These are phyloP conservation scores for Saccharomyces hybrid DNA, from an alignment of 1,139 yeast genomes.

Conservation along the genomic window DNA sequence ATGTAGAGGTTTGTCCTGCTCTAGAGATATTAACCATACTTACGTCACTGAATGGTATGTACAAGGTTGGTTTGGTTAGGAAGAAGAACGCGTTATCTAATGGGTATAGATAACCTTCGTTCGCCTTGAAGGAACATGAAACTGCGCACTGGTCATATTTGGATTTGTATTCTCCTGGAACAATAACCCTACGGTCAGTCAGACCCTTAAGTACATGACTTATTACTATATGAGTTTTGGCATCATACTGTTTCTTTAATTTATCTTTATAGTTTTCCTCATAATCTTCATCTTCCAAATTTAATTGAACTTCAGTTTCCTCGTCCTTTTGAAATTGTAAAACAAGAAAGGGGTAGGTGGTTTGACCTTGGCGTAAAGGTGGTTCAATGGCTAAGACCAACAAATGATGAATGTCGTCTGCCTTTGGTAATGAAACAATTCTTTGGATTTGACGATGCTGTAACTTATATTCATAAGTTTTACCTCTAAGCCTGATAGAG, in stretches of 20 bases:
- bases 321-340: slow-evolving; percentile 85
- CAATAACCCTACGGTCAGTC: slow-evolving; percentile 75
- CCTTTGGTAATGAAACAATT: slow-evolving; percentile 84
- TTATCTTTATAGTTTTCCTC: slow-evolving; percentile 69
- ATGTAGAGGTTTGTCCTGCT: slow-evolving; percentile 72
- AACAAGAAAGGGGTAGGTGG: slow-evolving; percentile 87
- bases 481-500: slow-evolving; percentile 88
- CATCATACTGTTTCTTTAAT: slow-evolving; percentile 66
- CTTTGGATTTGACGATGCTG: slow-evolving; percentile 87
- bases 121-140: slow-evolving; percentile 86
- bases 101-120: slow-evolving; percentile 88
- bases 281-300: slow-evolving; percentile 76
- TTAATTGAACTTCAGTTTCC: slow-evolving; percentile 83
- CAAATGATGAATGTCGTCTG: slow-evolving; percentile 86
- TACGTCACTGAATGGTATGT: slow-evolving; percentile 81
- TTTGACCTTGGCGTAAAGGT: slow-evolving; percentile 90
- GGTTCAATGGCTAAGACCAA: slow-evolving; percentile 89
- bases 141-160: slow-evolving; percentile 74
- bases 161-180: slow-evolving; percentile 80
- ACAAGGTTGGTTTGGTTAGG: slow-evolving; percentile 88
- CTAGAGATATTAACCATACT: slow-evolving; percentile 75
- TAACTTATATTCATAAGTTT: slow-evolving; percentile 93
- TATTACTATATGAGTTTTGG: slow-evolving; percentile 81
- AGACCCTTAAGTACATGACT: slow-evolving; percentile 86
- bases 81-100: slow-evolving; percentile 85